These are phyloP conservation scores for Russula sp. DNA, from an alignment of 768 basidiomycete species.

Conservation along the genomic window DNA sequence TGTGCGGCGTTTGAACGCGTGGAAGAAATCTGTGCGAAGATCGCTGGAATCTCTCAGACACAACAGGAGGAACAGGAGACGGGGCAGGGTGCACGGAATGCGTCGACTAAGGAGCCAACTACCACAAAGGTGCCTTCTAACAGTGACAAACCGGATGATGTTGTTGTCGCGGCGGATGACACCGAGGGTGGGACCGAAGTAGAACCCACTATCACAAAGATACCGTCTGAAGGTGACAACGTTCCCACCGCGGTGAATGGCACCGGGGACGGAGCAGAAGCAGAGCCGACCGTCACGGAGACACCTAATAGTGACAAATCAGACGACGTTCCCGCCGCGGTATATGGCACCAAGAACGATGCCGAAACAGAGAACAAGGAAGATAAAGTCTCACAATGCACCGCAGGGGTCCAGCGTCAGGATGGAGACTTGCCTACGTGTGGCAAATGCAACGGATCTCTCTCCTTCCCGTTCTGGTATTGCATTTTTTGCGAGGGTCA, in stretches of 20 bases:
- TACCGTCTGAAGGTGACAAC: neutral
- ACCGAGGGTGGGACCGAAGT: neutral
- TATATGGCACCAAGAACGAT: neutral
- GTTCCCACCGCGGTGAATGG: no score
- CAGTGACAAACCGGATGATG: neutral
- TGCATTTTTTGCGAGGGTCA: conserved; percentile 26
- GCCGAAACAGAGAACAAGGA: neutral
- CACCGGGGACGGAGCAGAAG: no score
- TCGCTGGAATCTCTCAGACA: neutral
- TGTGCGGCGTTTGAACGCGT: neutral
- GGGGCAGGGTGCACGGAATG: neutral
- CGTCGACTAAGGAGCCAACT: neutral
- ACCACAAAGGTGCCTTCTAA: no score
- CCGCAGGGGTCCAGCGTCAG: neutral
- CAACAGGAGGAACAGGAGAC: neutral
- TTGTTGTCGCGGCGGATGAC: neutral
- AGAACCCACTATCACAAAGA: neutral
- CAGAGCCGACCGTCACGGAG: neutral
- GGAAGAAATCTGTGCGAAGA: neutral
- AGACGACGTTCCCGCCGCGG: neutral
- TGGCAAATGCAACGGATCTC: conserved; percentile 19
- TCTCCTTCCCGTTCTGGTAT: conserved; percentile 29
- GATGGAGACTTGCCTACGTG: conserved; percentile 19
- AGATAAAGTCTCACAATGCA: neutral
- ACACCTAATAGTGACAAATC: neutral